A percentile compares a stretch with the other conserved stretches of the same genome.
Conservation (phyloP, 805 yeast species). For the Lachancea meyersii region DNA sequence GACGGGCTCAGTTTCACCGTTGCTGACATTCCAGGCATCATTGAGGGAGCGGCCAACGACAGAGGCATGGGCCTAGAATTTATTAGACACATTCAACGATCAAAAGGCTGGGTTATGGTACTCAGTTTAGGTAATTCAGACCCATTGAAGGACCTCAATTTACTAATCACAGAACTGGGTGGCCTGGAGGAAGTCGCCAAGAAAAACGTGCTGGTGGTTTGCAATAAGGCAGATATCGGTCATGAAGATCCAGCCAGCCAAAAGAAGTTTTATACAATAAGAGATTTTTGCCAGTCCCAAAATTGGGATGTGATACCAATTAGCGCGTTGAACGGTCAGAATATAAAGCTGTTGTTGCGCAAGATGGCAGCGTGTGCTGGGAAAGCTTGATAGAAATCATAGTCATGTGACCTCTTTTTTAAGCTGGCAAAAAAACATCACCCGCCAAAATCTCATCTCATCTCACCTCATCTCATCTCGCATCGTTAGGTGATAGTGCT, state of each 20-base stretch:
- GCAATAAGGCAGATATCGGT: constrained; percentile 87
- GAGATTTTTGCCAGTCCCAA: constrained; percentile 37
- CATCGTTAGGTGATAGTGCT: not conserved
- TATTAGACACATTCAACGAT: constrained; percentile 84
- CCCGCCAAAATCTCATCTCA: constrained; percentile 2
- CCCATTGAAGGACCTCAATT: constrained; percentile 60
- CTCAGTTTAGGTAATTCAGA: constrained; percentile 62
- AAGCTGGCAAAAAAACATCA: not conserved
- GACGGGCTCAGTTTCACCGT: constrained; percentile 72
- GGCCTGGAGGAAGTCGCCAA: constrained; percentile 54
- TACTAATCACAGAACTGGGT: constrained; percentile 58
- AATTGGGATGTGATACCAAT: constrained; percentile 76
- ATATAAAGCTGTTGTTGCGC: constrained; percentile 60
- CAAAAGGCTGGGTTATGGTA: constrained; percentile 85
- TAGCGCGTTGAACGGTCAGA: constrained; percentile 70
- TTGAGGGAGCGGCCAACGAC: constrained; percentile 77
- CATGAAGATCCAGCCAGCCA: constrained; percentile 35
- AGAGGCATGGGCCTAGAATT: constrained; percentile 93
- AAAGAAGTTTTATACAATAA: constrained; percentile 42
- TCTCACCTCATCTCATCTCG: constrained; percentile 12
- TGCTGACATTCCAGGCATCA: constrained; percentile 96
- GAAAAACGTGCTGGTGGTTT: constrained; percentile 69
- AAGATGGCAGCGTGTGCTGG: constrained; percentile 56
- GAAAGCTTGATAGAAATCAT: not conserved
- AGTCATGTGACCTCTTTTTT: not conserved